A percentile compares a stretch with the other conserved stretches of the same genome.
Conservation (phyloP, 192 early-diverging fungal species). For the Obelidium mucronatum region DNA sequence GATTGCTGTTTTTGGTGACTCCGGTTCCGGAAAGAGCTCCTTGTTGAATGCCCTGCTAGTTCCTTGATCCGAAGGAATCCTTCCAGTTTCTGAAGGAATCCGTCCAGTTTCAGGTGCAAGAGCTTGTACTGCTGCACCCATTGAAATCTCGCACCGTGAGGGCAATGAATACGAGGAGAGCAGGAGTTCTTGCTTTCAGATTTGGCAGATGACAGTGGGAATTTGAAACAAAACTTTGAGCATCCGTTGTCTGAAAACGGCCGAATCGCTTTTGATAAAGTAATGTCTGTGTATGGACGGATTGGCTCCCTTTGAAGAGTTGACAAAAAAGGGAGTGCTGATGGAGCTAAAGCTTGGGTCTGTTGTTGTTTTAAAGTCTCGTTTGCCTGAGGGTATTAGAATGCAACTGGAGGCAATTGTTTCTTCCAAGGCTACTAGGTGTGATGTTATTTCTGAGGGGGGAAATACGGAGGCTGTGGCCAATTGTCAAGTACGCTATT, state of each 20-base stretch:
- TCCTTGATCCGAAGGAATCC: background rate
- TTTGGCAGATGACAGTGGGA: background rate
- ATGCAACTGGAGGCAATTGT: background rate
- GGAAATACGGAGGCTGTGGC: background rate
- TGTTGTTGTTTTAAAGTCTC: background rate
- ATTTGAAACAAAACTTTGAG: background rate
- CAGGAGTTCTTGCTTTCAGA: background rate
- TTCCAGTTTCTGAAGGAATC: background rate
- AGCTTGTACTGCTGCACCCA: background rate
- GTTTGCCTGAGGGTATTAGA: background rate
- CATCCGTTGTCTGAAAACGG: background rate
- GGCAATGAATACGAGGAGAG: background rate
- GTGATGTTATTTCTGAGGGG: background rate
- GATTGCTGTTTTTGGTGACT: background rate
- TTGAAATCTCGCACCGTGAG: background rate
- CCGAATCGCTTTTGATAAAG: background rate
- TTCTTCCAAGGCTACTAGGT: background rate
- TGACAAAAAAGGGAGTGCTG: background rate
- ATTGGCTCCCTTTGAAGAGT: background rate
- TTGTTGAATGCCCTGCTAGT: background rate
- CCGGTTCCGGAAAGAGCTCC: background rate
- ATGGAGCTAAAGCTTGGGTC: background rate
- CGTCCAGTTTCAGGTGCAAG: background rate
- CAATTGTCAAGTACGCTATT: background rate
- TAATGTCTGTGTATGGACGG: background rate